These are phyloP conservation scores for Botrytis hyacinthi DNA, from an alignment of 2,329 filamentous ascomycete species.

Conservation along the genomic window DNA sequence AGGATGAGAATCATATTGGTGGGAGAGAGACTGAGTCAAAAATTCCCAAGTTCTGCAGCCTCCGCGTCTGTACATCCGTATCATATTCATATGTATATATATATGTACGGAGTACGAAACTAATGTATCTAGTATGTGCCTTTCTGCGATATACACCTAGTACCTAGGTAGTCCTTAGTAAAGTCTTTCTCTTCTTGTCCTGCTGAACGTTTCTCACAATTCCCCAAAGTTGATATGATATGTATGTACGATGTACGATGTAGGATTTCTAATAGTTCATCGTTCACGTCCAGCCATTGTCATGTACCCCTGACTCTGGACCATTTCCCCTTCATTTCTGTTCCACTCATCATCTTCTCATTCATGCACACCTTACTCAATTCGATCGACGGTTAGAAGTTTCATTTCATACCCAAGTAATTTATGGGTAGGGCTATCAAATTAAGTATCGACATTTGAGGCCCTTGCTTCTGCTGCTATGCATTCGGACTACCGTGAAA, in stretches of 20 bases:
- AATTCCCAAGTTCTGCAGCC: background rate
- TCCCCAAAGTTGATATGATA: background rate
- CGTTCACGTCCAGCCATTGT: constrained; percentile 1
- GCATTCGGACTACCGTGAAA: background rate
- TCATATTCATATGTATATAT: background rate
- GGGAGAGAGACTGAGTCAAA: background rate
- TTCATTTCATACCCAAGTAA: constrained; percentile 6
- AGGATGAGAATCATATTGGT: background rate
- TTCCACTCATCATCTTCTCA: background rate
- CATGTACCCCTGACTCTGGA: constrained; percentile 18
- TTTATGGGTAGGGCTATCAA: constrained; percentile 11
- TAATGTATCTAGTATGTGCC: background rate
- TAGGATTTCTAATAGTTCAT: background rate
- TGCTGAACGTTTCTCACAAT: background rate
- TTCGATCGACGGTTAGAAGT: constrained; percentile 7
- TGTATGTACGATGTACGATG: background rate
- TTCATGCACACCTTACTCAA: background rate
- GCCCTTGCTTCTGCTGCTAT: background rate
- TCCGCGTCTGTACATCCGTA: background rate
- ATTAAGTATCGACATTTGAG: background rate
- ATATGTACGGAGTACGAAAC: background rate
- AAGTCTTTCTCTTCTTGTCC: background rate
- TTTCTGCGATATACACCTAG: background rate
- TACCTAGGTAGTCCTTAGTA: background rate
- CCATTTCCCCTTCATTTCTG: constrained; percentile 12